Evolutionary conservation across 2,329 filamentous ascomycete species (phyloP).

Genomic region (Sclerotinia glacialis): DNA sequence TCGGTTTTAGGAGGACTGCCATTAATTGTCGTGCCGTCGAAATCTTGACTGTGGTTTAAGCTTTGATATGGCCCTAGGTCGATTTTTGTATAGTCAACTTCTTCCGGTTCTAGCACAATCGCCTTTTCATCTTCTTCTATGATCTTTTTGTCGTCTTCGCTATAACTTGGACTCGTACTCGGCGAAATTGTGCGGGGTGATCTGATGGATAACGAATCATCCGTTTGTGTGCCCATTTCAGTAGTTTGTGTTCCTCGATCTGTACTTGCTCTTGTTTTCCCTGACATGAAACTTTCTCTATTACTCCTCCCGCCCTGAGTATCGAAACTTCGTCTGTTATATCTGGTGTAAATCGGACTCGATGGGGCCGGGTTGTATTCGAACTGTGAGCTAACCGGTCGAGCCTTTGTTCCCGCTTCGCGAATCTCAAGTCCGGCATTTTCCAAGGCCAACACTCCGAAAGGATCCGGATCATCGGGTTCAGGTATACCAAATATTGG

Average conservation of each 20-base stretch:
- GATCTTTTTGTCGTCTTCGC: slow-evolving; percentile 41
- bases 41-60: slow-evolving; percentile 35
- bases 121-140: slow-evolving; percentile 39
- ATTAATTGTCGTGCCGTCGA: slow-evolving; percentile 38
- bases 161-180: slow-evolving; percentile 54
- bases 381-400: slow-evolving; percentile 76
- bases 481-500: slow-evolving; percentile 74
- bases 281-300: slow-evolving; percentile 72
- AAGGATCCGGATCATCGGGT: slow-evolving; percentile 82
- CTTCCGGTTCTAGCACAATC: slow-evolving; percentile 47
- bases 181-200: slow-evolving; percentile 42
- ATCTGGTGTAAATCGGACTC: slow-evolving; percentile 64
- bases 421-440: slow-evolving; percentile 85
- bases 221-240: slow-evolving; percentile 61
- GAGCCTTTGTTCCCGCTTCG: slow-evolving; percentile 75
- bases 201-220: slow-evolving; percentile 43
- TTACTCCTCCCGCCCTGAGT: slow-evolving; percentile 60
- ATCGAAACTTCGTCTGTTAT: slow-evolving; percentile 64
- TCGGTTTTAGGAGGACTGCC: slow-evolving; percentile 38
- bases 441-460: slow-evolving; percentile 85
- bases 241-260: slow-evolving; percentile 70
- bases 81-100: slow-evolving; percentile 59
- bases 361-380: slow-evolving; percentile 75
- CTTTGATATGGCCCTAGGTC: slow-evolving; percentile 47
- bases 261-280: slow-evolving; percentile 47